Base-by-base conservation (phyloP, 768 basidiomycete species). In the Termitomyces heimii region DNA sequence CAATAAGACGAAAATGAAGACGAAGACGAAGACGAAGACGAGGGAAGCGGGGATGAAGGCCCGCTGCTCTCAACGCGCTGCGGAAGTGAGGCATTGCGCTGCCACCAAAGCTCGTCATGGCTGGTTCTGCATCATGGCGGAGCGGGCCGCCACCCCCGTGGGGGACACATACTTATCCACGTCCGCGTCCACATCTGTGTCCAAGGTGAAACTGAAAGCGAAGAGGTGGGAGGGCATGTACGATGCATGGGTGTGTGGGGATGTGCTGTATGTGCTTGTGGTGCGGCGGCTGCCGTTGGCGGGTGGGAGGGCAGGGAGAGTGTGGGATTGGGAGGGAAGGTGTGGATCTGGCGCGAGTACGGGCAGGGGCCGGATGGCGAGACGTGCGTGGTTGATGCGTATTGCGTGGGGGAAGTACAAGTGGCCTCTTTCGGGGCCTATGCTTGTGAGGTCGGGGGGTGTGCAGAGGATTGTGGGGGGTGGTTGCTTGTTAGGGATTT, bases 171-270 rank as follows among this genome's bases (percentile, higher is more conserved):
- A n/a, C n/a, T n/a, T n/a, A n/a, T n/a, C n/a, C n/a, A n/a, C n/a
- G n/a, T n/a, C n/a, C n/a, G n/a, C n/a, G n/a, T n/a, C n/a, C n/a
- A n/a, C n/a, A n/a, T n/a, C n/a, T n/a, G n/a, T n/a, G n/a, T n/a
- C n/a, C n/a, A 35, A 26, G 20, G 22, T 16, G 9, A 45, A 40
- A n/a, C 12, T 16, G 8, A 20, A 59, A 7, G 28, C 53, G 66
- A 22, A 42, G 42, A 26, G 62, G 58, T 44, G 54, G 32, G 78
- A 75, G 29, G 75, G 67, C 20, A 73, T 78, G 59, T 95, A 95
- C 70, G 92, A 96, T 69, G 91, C 89, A 2, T 95, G 93, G 93
- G 90, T 92, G 9, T 85, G 87, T 64, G 92, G 92, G 1, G 87
- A 94, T 20, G 90, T 93, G 49, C 71, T 94, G 13, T 96, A 83